These are phyloP conservation scores for Nigrospora osmanthi DNA, from an alignment of 2,329 filamentous ascomycete species.

Conservation along the genomic window DNA sequence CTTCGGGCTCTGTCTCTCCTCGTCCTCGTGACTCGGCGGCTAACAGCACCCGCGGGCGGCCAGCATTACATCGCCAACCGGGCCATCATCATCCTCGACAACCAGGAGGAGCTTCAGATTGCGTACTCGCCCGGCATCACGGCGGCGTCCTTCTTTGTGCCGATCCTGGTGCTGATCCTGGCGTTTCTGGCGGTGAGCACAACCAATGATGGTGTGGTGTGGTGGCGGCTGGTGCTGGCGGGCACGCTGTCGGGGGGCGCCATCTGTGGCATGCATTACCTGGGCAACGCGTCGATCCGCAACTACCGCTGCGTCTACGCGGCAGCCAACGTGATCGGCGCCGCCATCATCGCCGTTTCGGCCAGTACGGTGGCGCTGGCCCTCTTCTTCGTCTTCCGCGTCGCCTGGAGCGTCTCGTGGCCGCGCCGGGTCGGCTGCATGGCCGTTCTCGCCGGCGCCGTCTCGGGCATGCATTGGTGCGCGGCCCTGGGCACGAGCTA, in stretches of 20 bases:
- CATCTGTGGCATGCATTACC: slow-evolving; percentile 81
- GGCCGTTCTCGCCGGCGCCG: slow-evolving; percentile 62
- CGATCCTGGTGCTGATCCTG: slow-evolving; percentile 63
- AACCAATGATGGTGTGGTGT: slow-evolving; percentile 41
- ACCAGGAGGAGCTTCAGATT: slow-evolving; percentile 57
- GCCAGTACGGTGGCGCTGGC: slow-evolving; percentile 64
- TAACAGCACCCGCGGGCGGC: slow-evolving; percentile 31
- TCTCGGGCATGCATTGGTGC: slow-evolving; percentile 85
- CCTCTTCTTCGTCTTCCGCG: slow-evolving; percentile 70
- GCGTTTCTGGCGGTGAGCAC: slow-evolving; percentile 68
- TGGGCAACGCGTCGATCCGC: slow-evolving; percentile 74
- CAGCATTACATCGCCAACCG: slow-evolving; percentile 78
- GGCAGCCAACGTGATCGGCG: slow-evolving; percentile 53
- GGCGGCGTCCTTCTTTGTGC: slow-evolving; percentile 70
- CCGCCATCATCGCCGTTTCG: slow-evolving; percentile 63
- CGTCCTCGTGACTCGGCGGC: slow-evolving; percentile 12
- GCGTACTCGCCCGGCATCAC: slow-evolving; percentile 67
- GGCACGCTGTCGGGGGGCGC: slow-evolving; percentile 66
- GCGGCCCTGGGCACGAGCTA: slow-evolving; percentile 66
- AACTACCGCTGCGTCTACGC: slow-evolving; percentile 66
- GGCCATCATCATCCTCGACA: slow-evolving; percentile 63
- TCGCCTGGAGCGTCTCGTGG: slow-evolving; percentile 72
- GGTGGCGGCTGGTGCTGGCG: slow-evolving; percentile 51
- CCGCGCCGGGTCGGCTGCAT: slow-evolving; percentile 66
- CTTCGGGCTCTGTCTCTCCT: no score